Evolutionary conservation across 2,329 filamentous ascomycete species (phyloP).

Genomic region (Pestalotiopsis sp.): DNA sequence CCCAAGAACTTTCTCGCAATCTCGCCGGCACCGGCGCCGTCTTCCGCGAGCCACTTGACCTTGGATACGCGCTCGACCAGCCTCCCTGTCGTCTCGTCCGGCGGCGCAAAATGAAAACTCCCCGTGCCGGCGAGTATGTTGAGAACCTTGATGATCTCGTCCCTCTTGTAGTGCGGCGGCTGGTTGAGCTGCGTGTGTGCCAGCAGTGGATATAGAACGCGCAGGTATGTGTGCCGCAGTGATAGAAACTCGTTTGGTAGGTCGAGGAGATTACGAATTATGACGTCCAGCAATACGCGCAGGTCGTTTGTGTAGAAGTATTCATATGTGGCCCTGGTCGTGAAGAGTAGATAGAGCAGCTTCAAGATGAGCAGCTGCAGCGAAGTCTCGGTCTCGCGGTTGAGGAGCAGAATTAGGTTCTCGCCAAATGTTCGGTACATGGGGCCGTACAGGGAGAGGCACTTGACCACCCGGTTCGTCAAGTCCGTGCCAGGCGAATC

Average conservation of each 20-base stretch:
- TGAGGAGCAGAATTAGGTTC: slow-evolving; percentile 93
- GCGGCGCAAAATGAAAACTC: slow-evolving; percentile 76
- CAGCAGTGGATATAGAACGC: slow-evolving; percentile 87
- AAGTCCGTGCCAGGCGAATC: slow-evolving; percentile 52
- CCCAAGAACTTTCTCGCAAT: slow-evolving; percentile 66
- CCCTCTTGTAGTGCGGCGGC: slow-evolving; percentile 87
- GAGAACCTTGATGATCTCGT: slow-evolving; percentile 80
- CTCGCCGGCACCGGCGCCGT: slow-evolving; percentile 34
- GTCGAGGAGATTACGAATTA: slow-evolving; percentile 95
- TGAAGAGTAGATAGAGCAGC: slow-evolving; percentile 92
- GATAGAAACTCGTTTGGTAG: slow-evolving; percentile 79
- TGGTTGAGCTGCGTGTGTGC: slow-evolving; percentile 88
- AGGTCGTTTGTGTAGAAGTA: slow-evolving; percentile 99
- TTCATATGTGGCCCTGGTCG: slow-evolving; percentile 87
- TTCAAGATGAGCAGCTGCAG: slow-evolving; percentile 96
- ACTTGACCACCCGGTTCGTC: slow-evolving; percentile 93
- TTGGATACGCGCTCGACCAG: slow-evolving; percentile 75
- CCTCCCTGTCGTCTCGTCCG: slow-evolving; percentile 78
- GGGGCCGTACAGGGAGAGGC: slow-evolving; percentile 79
- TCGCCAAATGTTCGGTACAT: slow-evolving; percentile 94
- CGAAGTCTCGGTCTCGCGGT: slow-evolving; percentile 92
- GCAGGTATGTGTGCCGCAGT: slow-evolving; percentile 89
- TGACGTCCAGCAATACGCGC: slow-evolving; percentile 90
- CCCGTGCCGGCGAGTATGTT: slow-evolving; percentile 69
- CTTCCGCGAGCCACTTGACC: slow-evolving; percentile 67